These are phyloP conservation scores for Stephanodiscus triporus DNA, from an alignment of 108 stramenopile genomes.

Conservation along the genomic window DNA sequence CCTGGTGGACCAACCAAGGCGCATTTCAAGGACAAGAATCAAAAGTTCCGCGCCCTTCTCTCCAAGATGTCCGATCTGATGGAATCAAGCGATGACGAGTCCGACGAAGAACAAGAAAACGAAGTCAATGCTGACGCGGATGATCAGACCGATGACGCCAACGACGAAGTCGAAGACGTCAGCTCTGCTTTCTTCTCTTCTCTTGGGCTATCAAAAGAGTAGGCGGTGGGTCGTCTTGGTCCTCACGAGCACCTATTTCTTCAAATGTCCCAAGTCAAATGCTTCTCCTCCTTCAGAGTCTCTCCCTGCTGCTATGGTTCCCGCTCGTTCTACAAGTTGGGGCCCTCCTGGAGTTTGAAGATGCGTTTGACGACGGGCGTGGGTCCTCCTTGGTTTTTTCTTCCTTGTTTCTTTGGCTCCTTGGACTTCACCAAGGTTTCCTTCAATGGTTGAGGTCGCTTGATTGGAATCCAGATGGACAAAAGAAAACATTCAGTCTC, in stretches of 20 bases:
- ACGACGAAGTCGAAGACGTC: background rate
- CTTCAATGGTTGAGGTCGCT: too few species aligned
- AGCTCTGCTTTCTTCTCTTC: background rate
- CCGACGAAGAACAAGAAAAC: background rate
- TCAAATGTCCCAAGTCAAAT: too few species aligned
- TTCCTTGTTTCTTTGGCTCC: too few species aligned
- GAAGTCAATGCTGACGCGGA: background rate
- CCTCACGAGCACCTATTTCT: background rate
- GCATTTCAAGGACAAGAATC: background rate
- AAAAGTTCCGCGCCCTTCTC: background rate
- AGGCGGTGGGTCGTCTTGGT: slow-evolving; percentile 4
- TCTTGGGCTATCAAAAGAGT: slow-evolving; percentile 1
- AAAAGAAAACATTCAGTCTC: too few species aligned
- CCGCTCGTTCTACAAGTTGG: too few species aligned
- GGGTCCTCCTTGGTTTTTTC: too few species aligned
- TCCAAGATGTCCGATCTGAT: background rate
- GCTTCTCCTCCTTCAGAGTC: too few species aligned
- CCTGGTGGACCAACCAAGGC: background rate
- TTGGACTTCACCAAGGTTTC: too few species aligned
- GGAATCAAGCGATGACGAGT: background rate
- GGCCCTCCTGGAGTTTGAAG: too few species aligned
- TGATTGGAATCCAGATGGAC: too few species aligned
- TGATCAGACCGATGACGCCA: background rate
- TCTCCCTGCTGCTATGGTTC: too few species aligned
- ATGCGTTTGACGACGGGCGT: too few species aligned